phyloP scores from a whole-genome alignment of 192 early-diverging fungal species.

The Backusella morwellensis region DNA sequence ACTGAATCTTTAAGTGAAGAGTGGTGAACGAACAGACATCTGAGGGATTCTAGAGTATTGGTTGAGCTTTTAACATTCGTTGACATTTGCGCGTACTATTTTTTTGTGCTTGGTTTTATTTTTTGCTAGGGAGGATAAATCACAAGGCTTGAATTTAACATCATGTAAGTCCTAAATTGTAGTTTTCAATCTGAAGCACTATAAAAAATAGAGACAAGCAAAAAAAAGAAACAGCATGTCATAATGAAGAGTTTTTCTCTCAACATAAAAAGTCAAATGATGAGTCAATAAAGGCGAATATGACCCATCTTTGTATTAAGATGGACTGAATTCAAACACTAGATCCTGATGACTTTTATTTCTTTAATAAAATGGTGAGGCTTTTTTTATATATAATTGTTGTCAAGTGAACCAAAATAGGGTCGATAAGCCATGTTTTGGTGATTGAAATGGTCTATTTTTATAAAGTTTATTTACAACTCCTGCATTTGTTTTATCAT shows the following conservation, averaged over 20 bases:
- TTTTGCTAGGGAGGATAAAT: not conserved
- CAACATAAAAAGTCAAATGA: not conserved
- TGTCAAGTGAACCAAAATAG: not conserved
- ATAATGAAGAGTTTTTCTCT: not conserved
- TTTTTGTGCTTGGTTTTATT: not conserved
- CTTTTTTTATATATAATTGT: not conserved
- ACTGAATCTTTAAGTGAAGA: not conserved
- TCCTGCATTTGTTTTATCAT: not conserved
- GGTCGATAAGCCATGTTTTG: not conserved
- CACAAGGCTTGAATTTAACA: not conserved
- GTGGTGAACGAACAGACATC: constrained; percentile 4
- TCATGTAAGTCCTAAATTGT: not conserved
- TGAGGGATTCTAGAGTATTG: not conserved
- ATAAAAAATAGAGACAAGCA: not conserved
- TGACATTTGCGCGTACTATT: not conserved
- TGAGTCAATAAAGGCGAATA: constrained; percentile 4
- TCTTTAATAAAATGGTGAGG: not conserved
- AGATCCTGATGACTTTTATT: constrained; percentile 1
- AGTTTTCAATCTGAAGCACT: constrained; percentile 4
- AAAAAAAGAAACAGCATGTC: not conserved
- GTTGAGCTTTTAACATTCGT: not conserved
- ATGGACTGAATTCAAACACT: not conserved
- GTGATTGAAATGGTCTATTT: not conserved
- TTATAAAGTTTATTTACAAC: not conserved
- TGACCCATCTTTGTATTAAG: not conserved